Conservation (phyloP, 352 stramenopile genomes). For the Phytophthora macrochlamydospora region DNA sequence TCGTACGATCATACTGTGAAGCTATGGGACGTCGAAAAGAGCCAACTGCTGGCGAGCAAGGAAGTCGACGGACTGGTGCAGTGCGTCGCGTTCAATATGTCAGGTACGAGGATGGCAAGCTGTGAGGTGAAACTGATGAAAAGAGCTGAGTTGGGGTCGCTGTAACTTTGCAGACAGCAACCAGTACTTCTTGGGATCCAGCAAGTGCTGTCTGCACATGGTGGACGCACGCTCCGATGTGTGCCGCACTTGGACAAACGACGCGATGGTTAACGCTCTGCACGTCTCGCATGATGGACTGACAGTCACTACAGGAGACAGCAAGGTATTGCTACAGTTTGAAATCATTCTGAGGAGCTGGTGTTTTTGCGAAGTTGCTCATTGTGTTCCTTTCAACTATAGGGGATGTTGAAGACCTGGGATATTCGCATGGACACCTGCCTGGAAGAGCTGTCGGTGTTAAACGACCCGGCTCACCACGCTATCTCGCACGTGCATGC, state of each 20-base stretch:
- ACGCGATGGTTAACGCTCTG: slow-evolving; percentile 88
- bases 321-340: slow-evolving; percentile 52
- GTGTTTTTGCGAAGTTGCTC: too few relatives aligned
- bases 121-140: not conserved
- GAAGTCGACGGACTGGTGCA: slow-evolving; percentile 84
- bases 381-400: not conserved
- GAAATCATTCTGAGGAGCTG: too few relatives aligned
- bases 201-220: slow-evolving; percentile 79
- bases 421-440: slow-evolving; percentile 83
- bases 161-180: slow-evolving; percentile 59
- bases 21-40: slow-evolving; percentile 88
- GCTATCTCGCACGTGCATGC: slow-evolving; percentile 87
- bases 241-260: slow-evolving; percentile 75
- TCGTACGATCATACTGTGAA: slow-evolving; percentile 91
- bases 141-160: slow-evolving; percentile 1
- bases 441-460: slow-evolving; percentile 75
- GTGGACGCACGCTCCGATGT: slow-evolving; percentile 69
- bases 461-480: slow-evolving; percentile 80
- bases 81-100: slow-evolving; percentile 83
- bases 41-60: slow-evolving; percentile 59
- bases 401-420: slow-evolving; percentile 89
- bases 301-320: slow-evolving; percentile 82
- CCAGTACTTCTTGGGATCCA: slow-evolving; percentile 83
- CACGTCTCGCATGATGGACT: slow-evolving; percentile 80
- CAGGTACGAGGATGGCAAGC: slow-evolving; percentile 35